Percentiles rank a stretch among this genome's conserved stretches.
Conservation (phyloP, 73 alveolate genomes). For the Paramecium octaurelia region DNA sequence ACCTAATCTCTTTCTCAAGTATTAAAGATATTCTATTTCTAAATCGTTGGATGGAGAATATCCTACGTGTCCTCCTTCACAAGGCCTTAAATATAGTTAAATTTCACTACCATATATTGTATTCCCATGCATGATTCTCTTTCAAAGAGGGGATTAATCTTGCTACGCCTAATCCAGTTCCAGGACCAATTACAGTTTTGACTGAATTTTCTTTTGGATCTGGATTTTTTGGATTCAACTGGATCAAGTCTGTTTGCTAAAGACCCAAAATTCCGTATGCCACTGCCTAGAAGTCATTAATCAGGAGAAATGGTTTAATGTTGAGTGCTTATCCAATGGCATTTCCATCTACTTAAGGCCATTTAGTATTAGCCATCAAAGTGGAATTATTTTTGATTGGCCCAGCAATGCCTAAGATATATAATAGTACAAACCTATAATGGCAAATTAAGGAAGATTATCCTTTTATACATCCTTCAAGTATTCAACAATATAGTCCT, state of each 20-base stretch:
- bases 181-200: constrained; percentile 58
- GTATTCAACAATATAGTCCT: constrained; percentile 25
- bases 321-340: constrained; percentile 13
- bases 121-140: not conserved
- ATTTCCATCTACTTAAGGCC: constrained; percentile 57
- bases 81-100: not conserved
- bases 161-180: constrained; percentile 62
- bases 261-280: constrained; percentile 56
- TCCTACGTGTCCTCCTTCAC: constrained; percentile 20
- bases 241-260: not conserved
- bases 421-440: not conserved
- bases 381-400: constrained; percentile 37
- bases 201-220: constrained; percentile 6
- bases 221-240: not conserved
- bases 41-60: not conserved
- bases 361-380: constrained; percentile 55
- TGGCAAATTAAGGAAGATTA: constrained; percentile 14
- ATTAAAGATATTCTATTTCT: constrained; percentile 22
- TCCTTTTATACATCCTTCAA: constrained; percentile 23
- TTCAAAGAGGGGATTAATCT: constrained; percentile 25
- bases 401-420: constrained; percentile 48
- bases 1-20: not conserved
- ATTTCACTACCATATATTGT: not conserved
- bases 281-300: constrained; percentile 57
- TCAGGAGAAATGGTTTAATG: not conserved